phyloP scores from a whole-genome alignment of 1,139 yeast species.

The Meyerozyma guilliermondii region DNA sequence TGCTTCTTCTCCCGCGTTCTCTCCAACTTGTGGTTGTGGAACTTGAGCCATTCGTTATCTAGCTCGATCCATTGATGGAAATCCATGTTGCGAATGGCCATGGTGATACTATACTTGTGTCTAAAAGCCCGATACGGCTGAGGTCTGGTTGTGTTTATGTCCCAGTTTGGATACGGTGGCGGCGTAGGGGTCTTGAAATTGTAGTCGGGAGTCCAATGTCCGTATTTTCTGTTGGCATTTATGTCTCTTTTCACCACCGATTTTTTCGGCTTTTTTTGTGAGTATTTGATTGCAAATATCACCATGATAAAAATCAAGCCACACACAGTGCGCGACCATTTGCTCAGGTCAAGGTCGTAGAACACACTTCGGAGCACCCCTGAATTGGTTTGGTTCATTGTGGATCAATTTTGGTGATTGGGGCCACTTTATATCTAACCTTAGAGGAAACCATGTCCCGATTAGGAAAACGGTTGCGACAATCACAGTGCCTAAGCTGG shows the following conservation, averaged over 20 bases:
- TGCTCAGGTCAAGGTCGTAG: neutral
- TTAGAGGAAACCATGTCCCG: neutral
- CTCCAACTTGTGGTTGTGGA: slow-evolving; percentile 46
- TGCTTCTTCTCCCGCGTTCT: slow-evolving; percentile 43
- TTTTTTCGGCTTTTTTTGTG: neutral
- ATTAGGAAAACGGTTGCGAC: slow-evolving; percentile 1
- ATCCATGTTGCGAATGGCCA: slow-evolving; percentile 64
- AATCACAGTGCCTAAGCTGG: slow-evolving; percentile 48
- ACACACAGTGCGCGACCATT: neutral
- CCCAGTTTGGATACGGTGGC: slow-evolving; percentile 44
- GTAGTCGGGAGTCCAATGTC: slow-evolving; percentile 49
- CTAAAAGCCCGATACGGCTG: slow-evolving; percentile 60
- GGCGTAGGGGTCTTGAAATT: slow-evolving; percentile 47
- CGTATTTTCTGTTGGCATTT: slow-evolving; percentile 37
- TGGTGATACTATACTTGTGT: slow-evolving; percentile 50
- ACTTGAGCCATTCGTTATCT: slow-evolving; percentile 59
- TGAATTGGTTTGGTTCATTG: neutral
- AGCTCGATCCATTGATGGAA: slow-evolving; percentile 60
- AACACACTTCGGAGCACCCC: neutral
- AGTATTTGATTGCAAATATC: neutral
- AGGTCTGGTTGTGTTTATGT: slow-evolving; percentile 45
- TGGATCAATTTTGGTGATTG: neutral
- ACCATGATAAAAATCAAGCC: neutral
- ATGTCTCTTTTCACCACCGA: neutral
- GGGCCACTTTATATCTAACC: neutral